Evolutionary conservation across 2,329 filamentous ascomycete species (phyloP), one percentile per base, ranked within the genome.

Genomic region (Sordariomycetes sp.): DNA sequence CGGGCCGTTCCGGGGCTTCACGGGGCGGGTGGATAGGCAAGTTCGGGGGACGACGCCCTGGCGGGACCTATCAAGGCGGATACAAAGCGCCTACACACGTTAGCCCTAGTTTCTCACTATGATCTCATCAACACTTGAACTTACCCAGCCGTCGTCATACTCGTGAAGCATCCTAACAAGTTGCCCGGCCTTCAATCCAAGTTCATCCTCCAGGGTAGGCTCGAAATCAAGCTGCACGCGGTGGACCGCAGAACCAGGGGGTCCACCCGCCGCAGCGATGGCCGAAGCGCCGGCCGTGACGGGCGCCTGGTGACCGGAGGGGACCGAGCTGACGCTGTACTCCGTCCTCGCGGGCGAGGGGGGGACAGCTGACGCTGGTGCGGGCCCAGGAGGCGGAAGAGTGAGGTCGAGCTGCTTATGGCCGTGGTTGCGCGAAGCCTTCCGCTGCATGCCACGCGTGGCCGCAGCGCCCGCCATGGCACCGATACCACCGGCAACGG

Each of bases 121-220:
- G 4, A 11, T 3, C 3, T 5, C 46, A 50, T 14, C 12, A n/a
- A 24, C 11, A 24, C 20, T 11, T 10, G 28, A 24, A 37, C 88
- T 81, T 81, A 93, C 89, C 94, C 94, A 99, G 66, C 94, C 94
- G 73, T 99, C 94, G 69, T 99, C 94, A 67, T 97, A 99, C 73
- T 96, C 92, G 68, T 97, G 93, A 57, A 97, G 78, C 62, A 99
- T 77, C 62, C 93, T 83, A 55, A 97, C 90, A 54, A 99, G 79
- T 62, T 95, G 86, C 57, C 94, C 94, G 59, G 87, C 83, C 62
- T 78, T 81, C 52, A 99, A 79, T 62, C 85, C 88, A 67, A 99
- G 78, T 73, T 99, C 94, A 68, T 99, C 94, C 6, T 90, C 88
- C 79, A 97, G 87, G 3, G 89, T 93, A 28, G 94, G 92, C 70